Conservation (phyloP, 257 asterid species). For the Dorcoceras hygrometricum region DNA sequence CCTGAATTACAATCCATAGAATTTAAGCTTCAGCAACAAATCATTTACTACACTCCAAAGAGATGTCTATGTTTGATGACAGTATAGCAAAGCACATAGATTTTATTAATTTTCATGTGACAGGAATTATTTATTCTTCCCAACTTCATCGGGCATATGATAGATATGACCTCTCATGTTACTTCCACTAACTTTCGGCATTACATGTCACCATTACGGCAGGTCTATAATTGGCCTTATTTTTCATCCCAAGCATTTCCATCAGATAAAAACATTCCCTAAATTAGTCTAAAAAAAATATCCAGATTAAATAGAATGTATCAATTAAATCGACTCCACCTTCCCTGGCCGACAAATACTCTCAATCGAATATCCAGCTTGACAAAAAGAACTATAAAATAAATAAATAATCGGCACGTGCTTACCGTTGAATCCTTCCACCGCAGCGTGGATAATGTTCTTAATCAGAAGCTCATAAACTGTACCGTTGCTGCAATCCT, state of each 20-base stretch:
- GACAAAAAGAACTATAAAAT: not conserved
- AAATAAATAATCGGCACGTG: not conserved
- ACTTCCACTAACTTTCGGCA: not conserved
- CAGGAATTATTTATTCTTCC: no score
- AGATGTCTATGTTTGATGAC: constrained; percentile 11
- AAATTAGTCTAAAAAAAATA: not conserved
- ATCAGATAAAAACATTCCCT: no score
- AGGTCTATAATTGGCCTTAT: not conserved
- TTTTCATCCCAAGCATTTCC: not conserved
- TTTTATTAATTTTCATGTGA: no score
- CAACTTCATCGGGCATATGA: no score
- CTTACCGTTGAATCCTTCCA: constrained; percentile 88
- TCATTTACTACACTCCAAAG: constrained; percentile 7
- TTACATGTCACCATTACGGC: not conserved
- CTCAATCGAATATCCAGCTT: not conserved
- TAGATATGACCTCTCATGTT: not conserved
- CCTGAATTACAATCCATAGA: constrained; percentile 43
- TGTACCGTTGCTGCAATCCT: constrained; percentile 62
- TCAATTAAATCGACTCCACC: not conserved
- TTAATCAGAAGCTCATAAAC: constrained; percentile 73
- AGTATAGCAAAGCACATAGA: constrained; percentile 6
- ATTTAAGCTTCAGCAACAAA: not conserved
- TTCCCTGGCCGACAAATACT: not conserved
- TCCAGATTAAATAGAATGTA: not conserved
- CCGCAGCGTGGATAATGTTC: constrained; percentile 73